These are phyloP conservation scores for Dovyalis caffra DNA, from an alignment of 345 rosid species.

Conservation along the genomic window DNA sequence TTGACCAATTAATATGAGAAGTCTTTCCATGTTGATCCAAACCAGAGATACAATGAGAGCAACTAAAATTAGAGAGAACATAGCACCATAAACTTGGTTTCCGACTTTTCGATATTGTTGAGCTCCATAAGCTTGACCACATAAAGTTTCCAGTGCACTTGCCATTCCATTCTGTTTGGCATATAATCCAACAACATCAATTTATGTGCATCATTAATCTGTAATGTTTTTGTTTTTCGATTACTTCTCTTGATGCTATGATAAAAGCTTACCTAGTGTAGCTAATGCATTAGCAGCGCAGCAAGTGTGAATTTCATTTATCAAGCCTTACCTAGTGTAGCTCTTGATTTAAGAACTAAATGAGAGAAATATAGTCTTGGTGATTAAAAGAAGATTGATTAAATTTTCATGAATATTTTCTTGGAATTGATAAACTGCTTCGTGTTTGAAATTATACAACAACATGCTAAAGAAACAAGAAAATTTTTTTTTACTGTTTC, in stretches of 20 bases:
- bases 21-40: conserved; percentile 23
- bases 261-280: neutral
- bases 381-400: neutral
- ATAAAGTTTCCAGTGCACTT: conserved; percentile 14
- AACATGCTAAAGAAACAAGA: neutral
- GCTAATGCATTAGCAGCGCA: too few species aligned
- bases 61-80: conserved; percentile 13
- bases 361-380: neutral
- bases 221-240: neutral
- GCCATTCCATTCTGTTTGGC: conserved; percentile 23
- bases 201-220: neutral
- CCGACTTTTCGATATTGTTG: conserved; percentile 20
- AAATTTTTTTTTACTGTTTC: too few species aligned
- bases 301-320: neutral
- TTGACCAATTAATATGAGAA: conserved; percentile 16
- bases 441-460: neutral
- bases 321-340: neutral
- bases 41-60: conserved; percentile 4
- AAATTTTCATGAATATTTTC: too few species aligned
- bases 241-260: neutral
- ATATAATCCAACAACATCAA: neutral
- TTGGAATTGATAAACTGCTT: neutral
- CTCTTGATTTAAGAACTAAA: neutral
- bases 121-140: conserved; percentile 31
- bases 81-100: conserved; percentile 18